Conservation (phyloP, 2,329 filamentous ascomycete species). For the Pseudopithomyces maydicus region DNA sequence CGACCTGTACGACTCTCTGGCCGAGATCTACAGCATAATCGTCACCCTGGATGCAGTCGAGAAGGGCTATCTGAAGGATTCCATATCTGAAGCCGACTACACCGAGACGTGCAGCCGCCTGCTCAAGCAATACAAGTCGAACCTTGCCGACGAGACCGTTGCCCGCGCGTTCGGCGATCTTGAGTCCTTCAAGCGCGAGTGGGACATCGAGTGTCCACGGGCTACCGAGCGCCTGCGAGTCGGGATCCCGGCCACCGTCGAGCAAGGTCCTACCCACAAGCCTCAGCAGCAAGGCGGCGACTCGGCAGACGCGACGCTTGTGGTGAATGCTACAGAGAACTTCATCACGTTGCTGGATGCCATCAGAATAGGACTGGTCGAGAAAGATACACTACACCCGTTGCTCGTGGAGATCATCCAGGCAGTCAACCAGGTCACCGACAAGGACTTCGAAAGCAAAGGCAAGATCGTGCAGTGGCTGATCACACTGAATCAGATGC, state of each 20-base stretch:
- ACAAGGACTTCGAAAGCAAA: conserved; percentile 90
- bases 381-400: conserved; percentile 96
- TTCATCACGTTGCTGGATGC: conserved; percentile 99
- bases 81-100: conserved; percentile 88
- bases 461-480: conserved; percentile 99
- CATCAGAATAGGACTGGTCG: conserved; percentile 85
- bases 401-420: conserved; percentile 95
- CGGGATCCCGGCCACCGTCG: conserved; percentile 84
- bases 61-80: conserved; percentile 95
- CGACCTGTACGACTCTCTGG: conserved; percentile 92
- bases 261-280: conserved; percentile 58
- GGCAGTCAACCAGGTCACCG: conserved; percentile 95
- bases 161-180: conserved; percentile 83
- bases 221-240: conserved; percentile 92
- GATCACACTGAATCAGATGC: conserved; percentile 97
- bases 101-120: conserved; percentile 94
- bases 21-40: conserved; percentile 97
- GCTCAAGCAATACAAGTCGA: conserved; percentile 95
- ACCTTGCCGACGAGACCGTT: conserved; percentile 89
- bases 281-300: conserved; percentile 42
- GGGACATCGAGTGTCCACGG: conserved; percentile 93
- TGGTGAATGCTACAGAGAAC: conserved; percentile 91
- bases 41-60: conserved; percentile 94
- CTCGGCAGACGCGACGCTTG: conserved; percentile 66
- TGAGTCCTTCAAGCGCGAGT: conserved; percentile 88